Evolutionary conservation across 2,329 filamentous ascomycete genomes (phyloP).

Genomic region (Atkinsonella texensis): DNA sequence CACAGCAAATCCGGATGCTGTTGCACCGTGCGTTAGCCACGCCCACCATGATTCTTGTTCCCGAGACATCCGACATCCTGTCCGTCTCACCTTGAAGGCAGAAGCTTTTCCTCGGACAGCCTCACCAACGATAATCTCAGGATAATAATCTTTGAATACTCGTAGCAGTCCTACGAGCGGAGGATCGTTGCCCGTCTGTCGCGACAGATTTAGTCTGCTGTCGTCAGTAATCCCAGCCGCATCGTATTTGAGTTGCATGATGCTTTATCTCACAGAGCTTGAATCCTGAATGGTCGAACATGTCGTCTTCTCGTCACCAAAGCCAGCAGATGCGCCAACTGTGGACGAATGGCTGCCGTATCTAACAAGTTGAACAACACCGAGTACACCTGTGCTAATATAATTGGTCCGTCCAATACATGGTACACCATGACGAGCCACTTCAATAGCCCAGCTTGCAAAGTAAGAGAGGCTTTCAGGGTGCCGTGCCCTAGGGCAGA

Average conservation of each 20-base stretch:
- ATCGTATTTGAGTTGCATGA: conserved; percentile 2
- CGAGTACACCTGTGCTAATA: conserved; percentile 58
- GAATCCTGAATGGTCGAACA: conserved; percentile 73
- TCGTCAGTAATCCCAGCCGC: background rate
- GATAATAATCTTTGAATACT: conserved; percentile 86
- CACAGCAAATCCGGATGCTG: conserved; percentile 67
- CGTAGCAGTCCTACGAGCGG: conserved; percentile 61
- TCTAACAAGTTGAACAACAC: conserved; percentile 74
- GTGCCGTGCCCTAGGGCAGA: conserved; percentile 67
- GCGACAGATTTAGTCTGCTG: conserved; percentile 41
- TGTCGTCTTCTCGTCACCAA: conserved; percentile 70
- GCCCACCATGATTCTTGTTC: too few species aligned
- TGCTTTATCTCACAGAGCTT: conserved; percentile 45
- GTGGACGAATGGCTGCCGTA: conserved; percentile 58
- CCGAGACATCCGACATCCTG: background rate
- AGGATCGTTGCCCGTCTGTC: conserved; percentile 59
- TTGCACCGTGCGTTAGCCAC: conserved; percentile 9
- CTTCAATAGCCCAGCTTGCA: conserved; percentile 59
- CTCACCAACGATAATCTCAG: conserved; percentile 72
- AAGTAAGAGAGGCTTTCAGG: conserved; percentile 57
- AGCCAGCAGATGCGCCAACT: conserved; percentile 66
- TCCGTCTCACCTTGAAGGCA: conserved; percentile 41
- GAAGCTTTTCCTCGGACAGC: conserved; percentile 47
- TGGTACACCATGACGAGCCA: conserved; percentile 74
- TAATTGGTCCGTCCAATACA: conserved; percentile 47